These are phyloP conservation scores for Microcyclospora pomicola DNA, from an alignment of 2,329 filamentous ascomycete genomes.

Conservation along the genomic window DNA sequence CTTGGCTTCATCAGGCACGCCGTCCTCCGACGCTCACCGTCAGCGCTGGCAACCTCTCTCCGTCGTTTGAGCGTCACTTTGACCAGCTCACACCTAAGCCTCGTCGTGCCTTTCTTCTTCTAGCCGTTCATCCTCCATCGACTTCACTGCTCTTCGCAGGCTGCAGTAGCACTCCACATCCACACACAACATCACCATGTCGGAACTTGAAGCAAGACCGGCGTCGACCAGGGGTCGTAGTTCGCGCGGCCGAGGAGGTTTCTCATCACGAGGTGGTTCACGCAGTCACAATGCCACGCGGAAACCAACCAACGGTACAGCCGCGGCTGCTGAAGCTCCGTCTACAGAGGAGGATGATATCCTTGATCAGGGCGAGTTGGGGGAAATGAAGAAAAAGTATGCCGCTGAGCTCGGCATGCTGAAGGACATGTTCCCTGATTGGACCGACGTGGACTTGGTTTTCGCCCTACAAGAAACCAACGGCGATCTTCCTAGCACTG, in stretches of 20 bases:
- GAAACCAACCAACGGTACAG: slow-evolving; percentile 50
- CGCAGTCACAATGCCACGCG: slow-evolving; percentile 2
- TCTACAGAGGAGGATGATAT: slow-evolving; percentile 39
- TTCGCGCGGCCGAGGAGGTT: slow-evolving; percentile 65
- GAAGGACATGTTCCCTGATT: slow-evolving; percentile 87
- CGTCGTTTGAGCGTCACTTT: neutral
- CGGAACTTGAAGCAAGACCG: slow-evolving; percentile 80
- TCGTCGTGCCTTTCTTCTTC: neutral
- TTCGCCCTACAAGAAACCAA: slow-evolving; percentile 83
- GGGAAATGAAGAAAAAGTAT: slow-evolving; percentile 83
- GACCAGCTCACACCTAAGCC: neutral
- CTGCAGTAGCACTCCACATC: slow-evolving; percentile 1
- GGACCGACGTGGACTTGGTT: slow-evolving; percentile 89
- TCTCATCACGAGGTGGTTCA: slow-evolving; percentile 34
- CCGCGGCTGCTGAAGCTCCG: slow-evolving; percentile 33
- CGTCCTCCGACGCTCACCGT: neutral
- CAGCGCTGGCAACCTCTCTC: neutral
- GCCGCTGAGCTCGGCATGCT: slow-evolving; percentile 64
- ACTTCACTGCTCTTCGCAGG: neutral
- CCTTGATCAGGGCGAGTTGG: slow-evolving; percentile 78
- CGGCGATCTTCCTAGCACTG: slow-evolving; percentile 57
- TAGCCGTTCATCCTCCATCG: neutral
- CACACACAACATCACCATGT: slow-evolving; percentile 48
- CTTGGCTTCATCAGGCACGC: neutral
- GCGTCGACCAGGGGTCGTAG: slow-evolving; percentile 77